Percentiles rank a stretch among this genome's conserved stretches.
Conservation (phyloP, 345 rosid species). For the Citrus trifoliata region DNA sequence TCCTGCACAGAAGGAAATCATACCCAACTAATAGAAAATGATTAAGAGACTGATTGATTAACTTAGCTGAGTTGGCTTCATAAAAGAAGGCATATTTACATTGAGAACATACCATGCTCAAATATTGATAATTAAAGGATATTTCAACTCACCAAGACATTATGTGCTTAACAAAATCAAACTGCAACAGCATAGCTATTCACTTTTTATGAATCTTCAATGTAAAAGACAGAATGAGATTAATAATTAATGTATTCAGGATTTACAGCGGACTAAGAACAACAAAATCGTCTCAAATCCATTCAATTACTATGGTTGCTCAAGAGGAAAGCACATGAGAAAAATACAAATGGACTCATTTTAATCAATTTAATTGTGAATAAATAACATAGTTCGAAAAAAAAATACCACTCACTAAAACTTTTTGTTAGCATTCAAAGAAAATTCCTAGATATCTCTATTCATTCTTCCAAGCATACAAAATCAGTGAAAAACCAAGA, state of each 20-base stretch:
- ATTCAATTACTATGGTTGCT: conserved; percentile 30
- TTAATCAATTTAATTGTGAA: conserved; percentile 34
- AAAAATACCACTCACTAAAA: conserved; percentile 47
- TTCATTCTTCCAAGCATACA: conserved; percentile 94
- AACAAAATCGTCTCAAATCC: conserved; percentile 31
- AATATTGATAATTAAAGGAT: not conserved
- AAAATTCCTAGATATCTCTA: conserved; percentile 38
- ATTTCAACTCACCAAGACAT: not conserved
- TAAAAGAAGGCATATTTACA: conserved; percentile 7
- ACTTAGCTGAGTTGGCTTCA: not conserved
- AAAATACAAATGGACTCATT: conserved; percentile 24
- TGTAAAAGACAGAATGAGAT: conserved; percentile 6
- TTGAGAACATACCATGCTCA: not conserved
- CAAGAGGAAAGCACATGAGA: conserved; percentile 12
- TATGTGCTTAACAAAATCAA: conserved; percentile 7
- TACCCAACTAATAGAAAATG: conserved; percentile 1
- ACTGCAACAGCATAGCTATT: not conserved
- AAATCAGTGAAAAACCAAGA: conserved; percentile 71
- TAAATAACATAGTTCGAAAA: conserved; percentile 37
- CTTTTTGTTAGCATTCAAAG: conserved; percentile 43
- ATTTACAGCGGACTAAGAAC: conserved; percentile 24
- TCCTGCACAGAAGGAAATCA: conserved; percentile 14
- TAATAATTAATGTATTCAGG: conserved; percentile 11
- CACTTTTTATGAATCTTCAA: not conserved
- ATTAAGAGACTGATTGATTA: not conserved